These are phyloP conservation scores for Coniochaeta pulveracea DNA, from an alignment of 2,329 filamentous ascomycete species.

Conservation along the genomic window DNA sequence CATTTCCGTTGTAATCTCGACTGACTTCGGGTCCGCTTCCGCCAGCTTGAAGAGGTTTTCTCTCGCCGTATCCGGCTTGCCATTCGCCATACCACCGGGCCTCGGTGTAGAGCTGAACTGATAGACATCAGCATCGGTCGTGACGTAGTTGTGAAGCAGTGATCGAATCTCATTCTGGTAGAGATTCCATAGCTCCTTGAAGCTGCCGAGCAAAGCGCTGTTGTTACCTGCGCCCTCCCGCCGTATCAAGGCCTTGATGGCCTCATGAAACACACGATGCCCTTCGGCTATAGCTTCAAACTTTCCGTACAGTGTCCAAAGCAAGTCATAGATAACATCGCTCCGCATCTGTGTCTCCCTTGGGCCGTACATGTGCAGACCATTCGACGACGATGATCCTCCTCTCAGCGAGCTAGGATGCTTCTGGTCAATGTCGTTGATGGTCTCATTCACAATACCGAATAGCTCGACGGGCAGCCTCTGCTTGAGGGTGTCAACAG, in stretches of 20 bases:
- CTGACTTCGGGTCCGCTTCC: slow-evolving; percentile 70
- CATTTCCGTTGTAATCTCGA: slow-evolving; percentile 71
- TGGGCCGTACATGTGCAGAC: slow-evolving; percentile 51
- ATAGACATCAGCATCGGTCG: slow-evolving; percentile 73
- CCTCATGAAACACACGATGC: slow-evolving; percentile 86
- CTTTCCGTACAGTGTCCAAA: slow-evolving; percentile 89
- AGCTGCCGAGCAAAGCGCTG: slow-evolving; percentile 65
- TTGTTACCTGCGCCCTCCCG: slow-evolving; percentile 62
- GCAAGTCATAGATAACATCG: slow-evolving; percentile 79
- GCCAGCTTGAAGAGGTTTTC: slow-evolving; percentile 76
- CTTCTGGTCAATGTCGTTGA: slow-evolving; percentile 83
- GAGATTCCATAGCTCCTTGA: slow-evolving; percentile 95
- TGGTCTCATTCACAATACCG: slow-evolving; percentile 86
- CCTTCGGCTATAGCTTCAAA: slow-evolving; percentile 96
- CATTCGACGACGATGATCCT: slow-evolving; percentile 38
- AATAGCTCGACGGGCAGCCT: slow-evolving; percentile 89
- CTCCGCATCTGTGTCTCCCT: slow-evolving; percentile 67
- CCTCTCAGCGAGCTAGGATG: slow-evolving; percentile 73
- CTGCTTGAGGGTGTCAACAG: slow-evolving; percentile 85
- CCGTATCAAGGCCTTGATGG: slow-evolving; percentile 73
- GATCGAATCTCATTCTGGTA: slow-evolving; percentile 97
- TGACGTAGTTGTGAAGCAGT: slow-evolving; percentile 88
- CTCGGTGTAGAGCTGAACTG: slow-evolving; percentile 47
- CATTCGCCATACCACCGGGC: slow-evolving; percentile 31
- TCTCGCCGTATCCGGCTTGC: slow-evolving; percentile 33